Evolutionary conservation across 345 rosid genomes (phyloP).

Genomic region (Rhizophora apiculata): DNA sequence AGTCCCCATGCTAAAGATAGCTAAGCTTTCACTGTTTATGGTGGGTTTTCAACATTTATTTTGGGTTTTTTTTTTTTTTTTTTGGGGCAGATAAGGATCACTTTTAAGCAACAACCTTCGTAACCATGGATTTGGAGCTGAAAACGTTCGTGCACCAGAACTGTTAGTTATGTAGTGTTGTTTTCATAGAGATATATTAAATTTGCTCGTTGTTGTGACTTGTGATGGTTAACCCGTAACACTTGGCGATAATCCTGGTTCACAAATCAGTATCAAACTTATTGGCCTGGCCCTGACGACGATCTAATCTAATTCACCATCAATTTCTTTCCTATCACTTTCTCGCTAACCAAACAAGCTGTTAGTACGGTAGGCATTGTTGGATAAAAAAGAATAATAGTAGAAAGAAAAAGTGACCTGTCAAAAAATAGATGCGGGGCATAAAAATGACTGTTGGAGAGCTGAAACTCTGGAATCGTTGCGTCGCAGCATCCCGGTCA

Average conservation of each 20-base stretch:
- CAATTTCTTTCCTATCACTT: too few relatives aligned
- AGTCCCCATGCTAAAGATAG: neutral
- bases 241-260: conserved; percentile 1
- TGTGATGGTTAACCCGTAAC: conserved; percentile 6
- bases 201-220: neutral
- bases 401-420: too few relatives aligned
- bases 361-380: too few relatives aligned
- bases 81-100: too few relatives aligned
- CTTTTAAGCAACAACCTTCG: neutral
- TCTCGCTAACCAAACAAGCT: too few relatives aligned
- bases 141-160: neutral
- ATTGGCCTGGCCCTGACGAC: neutral
- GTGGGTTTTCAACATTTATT: neutral
- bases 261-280: conserved; percentile 7
- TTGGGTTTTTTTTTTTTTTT: too few relatives aligned
- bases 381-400: too few relatives aligned
- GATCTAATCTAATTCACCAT: neutral
- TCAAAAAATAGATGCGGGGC: too few relatives aligned
- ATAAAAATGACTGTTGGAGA: too few relatives aligned
- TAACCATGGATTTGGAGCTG: neutral
- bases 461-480: too few relatives aligned
- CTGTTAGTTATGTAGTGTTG: neutral
- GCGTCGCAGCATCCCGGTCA: too few relatives aligned
- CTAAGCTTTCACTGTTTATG: conserved; percentile 5
- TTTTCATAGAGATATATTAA: neutral